These are phyloP conservation scores for Fusarium sp. DNA, from an alignment of 2,329 filamentous ascomycete genomes.

Conservation along the genomic window DNA sequence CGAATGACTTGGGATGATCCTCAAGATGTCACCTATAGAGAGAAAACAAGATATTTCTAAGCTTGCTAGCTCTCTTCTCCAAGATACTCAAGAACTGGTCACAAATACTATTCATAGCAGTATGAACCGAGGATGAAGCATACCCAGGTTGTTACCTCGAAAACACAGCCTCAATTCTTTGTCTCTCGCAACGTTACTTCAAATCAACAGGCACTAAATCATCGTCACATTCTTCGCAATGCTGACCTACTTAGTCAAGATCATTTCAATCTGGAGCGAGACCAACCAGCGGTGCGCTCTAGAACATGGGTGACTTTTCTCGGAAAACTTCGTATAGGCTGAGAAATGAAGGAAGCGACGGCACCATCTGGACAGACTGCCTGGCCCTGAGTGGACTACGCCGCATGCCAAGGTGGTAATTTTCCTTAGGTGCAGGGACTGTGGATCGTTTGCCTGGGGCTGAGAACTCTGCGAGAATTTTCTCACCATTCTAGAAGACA, in stretches of 20 bases:
- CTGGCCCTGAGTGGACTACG: not conserved
- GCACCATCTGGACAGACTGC: not conserved
- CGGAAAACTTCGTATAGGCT: not conserved
- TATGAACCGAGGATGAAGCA: no score
- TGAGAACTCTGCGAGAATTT: not conserved
- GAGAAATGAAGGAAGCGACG: not conserved
- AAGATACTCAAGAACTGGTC: no score
- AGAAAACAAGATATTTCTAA: no score
- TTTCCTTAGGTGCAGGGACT: not conserved
- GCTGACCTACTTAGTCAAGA: not conserved
- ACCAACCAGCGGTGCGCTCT: not conserved
- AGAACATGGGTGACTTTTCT: not conserved
- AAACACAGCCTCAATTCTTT: not conserved
- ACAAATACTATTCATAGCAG: no score
- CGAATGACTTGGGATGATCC: no score
- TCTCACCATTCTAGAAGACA: rapidly evolving
- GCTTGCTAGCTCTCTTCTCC: no score
- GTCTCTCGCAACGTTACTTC: not conserved
- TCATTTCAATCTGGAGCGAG: rapidly evolving
- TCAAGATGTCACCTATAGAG: no score
- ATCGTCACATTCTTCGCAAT: not conserved
- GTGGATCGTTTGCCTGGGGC: not conserved
- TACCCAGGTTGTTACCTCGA: not conserved
- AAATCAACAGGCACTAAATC: not conserved
- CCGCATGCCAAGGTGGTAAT: not conserved